Evolutionary conservation across 2,329 filamentous ascomycete species (phyloP).

Genomic region (Colletotrichum plurivorum): DNA sequence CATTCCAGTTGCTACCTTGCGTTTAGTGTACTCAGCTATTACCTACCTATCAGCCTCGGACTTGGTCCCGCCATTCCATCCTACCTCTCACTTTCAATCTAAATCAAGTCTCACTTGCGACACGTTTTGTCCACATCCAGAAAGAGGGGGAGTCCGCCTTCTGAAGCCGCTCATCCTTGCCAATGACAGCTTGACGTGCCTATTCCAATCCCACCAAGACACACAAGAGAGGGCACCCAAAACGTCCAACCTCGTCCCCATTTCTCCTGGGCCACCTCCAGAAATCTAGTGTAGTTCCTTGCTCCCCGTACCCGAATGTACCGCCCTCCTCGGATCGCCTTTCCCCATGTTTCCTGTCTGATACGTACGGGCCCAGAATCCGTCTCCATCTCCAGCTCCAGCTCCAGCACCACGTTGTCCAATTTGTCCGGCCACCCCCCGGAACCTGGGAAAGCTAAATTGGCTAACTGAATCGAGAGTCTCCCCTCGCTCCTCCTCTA

Average conservation of each 20-base stretch:
- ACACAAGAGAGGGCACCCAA: not conserved
- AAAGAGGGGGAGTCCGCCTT: not conserved
- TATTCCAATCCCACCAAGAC: constrained; percentile 1
- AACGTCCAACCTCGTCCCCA: not conserved
- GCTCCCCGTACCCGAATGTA: constrained; percentile 16
- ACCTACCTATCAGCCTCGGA: constrained; percentile 1
- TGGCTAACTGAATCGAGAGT: constrained; percentile 36
- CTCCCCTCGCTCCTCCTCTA: constrained; percentile 33
- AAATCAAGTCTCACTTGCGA: constrained; percentile 23
- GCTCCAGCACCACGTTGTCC: constrained; percentile 29
- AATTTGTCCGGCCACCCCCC: constrained; percentile 29
- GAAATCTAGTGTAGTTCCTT: not conserved
- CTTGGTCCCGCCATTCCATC: constrained; percentile 4
- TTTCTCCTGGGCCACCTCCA: not conserved
- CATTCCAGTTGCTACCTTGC: not conserved
- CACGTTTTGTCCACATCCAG: constrained; percentile 16
- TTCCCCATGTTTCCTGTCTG: constrained; percentile 32
- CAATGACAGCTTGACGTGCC: not conserved
- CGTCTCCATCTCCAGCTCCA: constrained; percentile 12
- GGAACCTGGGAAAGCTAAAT: constrained; percentile 36
- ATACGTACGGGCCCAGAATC: constrained; percentile 14
- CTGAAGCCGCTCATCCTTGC: not conserved
- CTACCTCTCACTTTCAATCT: constrained; percentile 6
- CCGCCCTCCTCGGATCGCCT: constrained; percentile 4
- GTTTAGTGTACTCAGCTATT: no score